Conservation (phyloP, 139 green algal genomes). For the Gonium pectorale region DNA sequence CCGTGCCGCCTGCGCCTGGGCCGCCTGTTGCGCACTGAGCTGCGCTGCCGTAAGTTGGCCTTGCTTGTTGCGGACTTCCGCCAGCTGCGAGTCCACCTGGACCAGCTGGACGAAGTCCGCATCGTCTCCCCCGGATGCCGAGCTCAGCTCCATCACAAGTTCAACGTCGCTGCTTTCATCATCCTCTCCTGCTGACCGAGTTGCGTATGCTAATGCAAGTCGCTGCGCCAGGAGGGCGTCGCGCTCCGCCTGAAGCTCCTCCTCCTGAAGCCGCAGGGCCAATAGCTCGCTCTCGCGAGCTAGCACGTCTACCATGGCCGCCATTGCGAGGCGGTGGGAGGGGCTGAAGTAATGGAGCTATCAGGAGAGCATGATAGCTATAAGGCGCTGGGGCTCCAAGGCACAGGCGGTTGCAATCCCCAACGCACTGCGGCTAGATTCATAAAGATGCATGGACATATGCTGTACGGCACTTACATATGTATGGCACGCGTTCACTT, state of each 20-base stretch:
- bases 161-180: neutral
- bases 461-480: too few species aligned
- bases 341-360: too few species aligned
- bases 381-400: too few species aligned
- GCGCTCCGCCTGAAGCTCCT: neutral
- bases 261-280: neutral
- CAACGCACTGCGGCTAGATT: too few species aligned
- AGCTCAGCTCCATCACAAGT: neutral
- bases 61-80: neutral
- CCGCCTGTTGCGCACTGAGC: neutral
- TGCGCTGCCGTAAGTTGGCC: neutral
- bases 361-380: too few species aligned
- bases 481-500: too few species aligned
- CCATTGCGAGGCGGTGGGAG: too few species aligned
- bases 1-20: neutral
- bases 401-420: too few species aligned
- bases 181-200: too few species aligned
- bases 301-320: too few species aligned
- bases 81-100: neutral
- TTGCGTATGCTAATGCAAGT: neutral
- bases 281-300: neutral
- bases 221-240: neutral
- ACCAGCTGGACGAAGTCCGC: neutral
- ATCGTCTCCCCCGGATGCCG: neutral
- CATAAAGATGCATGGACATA: too few species aligned